These are phyloP conservation scores for Kazachstania psychrophila DNA, from an alignment of 805 yeast species.

Conservation along the genomic window DNA sequence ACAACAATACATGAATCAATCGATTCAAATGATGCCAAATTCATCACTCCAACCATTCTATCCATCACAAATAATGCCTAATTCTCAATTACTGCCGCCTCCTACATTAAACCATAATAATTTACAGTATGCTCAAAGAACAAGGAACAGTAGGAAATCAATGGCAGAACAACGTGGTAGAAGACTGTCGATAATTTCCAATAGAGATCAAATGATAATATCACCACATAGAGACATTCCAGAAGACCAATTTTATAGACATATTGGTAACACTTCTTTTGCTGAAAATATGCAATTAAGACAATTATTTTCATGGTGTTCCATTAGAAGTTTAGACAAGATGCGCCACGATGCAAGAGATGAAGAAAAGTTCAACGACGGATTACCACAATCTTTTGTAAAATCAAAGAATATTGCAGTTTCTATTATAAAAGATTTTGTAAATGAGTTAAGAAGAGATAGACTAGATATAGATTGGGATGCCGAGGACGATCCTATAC, in stretches of 20 bases:
- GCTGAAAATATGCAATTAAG: constrained; percentile 23
- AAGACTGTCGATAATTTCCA: constrained; percentile 23
- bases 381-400: constrained; percentile 1
- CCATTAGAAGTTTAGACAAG: constrained; percentile 19
- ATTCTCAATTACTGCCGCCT: constrained; percentile 20
- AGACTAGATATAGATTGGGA: constrained; percentile 24
- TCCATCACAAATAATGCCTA: constrained; percentile 9
- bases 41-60: constrained; percentile 25
- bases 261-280: constrained; percentile 23
- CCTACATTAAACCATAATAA: constrained; percentile 19
- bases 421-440: constrained; percentile 24
- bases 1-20: constrained; percentile 13
- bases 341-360: constrained; percentile 6
- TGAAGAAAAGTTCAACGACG: neutral
- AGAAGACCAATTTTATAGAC: constrained; percentile 26
- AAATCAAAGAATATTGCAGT: constrained; percentile 19
- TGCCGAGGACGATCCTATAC: constrained; percentile 10
- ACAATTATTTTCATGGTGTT: constrained; percentile 29
- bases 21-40: constrained; percentile 17
- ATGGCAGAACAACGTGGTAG: constrained; percentile 24
- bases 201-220: constrained; percentile 18
- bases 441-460: constrained; percentile 24
- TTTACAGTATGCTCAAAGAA: constrained; percentile 8
- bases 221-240: constrained; percentile 29
- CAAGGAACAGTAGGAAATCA: constrained; percentile 14